A percentile compares a stretch with the other conserved stretches of the same genome.
Evolutionary conservation across 257 asterid species (phyloP).

Genomic region (Perilla frutescens): DNA sequence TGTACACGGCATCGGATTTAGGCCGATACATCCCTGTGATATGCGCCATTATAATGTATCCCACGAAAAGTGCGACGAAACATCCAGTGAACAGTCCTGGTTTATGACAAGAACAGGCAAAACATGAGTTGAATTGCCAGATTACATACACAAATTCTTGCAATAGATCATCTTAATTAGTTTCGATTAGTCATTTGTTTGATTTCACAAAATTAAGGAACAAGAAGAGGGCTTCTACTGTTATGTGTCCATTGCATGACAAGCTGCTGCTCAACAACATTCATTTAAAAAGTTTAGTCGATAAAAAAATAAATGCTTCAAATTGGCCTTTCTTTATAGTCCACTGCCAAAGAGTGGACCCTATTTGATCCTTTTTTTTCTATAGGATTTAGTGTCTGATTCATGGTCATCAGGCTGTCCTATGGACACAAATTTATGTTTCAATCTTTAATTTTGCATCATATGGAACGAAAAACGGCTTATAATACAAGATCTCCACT

Average conservation of each 20-base stretch:
- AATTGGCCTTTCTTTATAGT: conserved; percentile 42
- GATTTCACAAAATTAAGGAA: background rate
- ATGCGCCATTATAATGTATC: conserved; percentile 84
- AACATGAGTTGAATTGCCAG: conserved; percentile 19
- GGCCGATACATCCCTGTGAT: conserved; percentile 72
- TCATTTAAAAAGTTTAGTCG: background rate
- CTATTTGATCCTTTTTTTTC: conserved; percentile 14
- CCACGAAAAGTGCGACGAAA: conserved; percentile 73
- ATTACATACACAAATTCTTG: conserved; percentile 4
- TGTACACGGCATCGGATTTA: conserved; percentile 65
- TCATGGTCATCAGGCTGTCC: conserved; percentile 46
- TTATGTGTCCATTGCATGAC: background rate
- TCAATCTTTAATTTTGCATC: conserved; percentile 5
- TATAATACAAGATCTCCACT: conserved; percentile 32
- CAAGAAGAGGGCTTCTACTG: background rate
- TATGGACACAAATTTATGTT: conserved; percentile 18
- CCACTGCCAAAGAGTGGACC: conserved; percentile 55
- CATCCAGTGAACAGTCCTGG: conserved; percentile 88
- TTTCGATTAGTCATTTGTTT: background rate
- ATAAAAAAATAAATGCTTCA: conserved; percentile 41
- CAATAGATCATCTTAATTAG: background rate
- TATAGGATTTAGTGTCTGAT: conserved; percentile 48
- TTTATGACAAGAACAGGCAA: conserved; percentile 16
- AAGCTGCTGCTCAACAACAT: background rate
- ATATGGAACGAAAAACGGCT: conserved; percentile 13